phyloP scores from a whole-genome alignment of 495 filamentous ascomycete genomes.

The Penicillium simplicissimum region DNA sequence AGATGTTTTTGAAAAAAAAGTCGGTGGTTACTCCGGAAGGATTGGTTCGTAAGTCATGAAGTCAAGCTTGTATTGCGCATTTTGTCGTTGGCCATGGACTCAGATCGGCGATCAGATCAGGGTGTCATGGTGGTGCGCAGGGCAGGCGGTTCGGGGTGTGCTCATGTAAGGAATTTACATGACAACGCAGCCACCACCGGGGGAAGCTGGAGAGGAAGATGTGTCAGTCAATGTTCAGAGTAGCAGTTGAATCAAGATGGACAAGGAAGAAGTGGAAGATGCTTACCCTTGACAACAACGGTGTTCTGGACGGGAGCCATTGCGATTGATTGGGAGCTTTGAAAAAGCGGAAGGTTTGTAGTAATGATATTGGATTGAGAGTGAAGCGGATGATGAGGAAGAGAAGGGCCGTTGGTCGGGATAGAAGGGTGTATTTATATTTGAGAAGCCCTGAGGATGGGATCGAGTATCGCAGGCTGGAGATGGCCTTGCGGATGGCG shows the following conservation, averaged over 20 bases:
- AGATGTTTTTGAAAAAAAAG: constrained; percentile 2
- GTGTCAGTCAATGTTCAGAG: not conserved
- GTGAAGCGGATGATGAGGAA: constrained; percentile 21
- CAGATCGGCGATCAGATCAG: constrained; percentile 3
- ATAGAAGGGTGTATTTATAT: constrained; percentile 1
- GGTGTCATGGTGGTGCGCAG: constrained; percentile 7
- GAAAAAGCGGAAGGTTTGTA: constrained; percentile 30
- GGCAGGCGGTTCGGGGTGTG: constrained; percentile 8
- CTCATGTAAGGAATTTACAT: constrained; percentile 33
- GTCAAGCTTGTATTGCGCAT: not conserved
- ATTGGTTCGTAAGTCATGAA: not conserved
- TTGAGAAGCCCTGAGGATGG: not conserved
- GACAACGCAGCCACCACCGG: constrained; percentile 43
- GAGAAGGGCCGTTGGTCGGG: constrained; percentile 10
- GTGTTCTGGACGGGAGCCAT: constrained; percentile 39
- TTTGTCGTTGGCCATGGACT: constrained; percentile 8
- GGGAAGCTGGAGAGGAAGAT: constrained; percentile 26
- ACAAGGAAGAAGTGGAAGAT: constrained; percentile 11
- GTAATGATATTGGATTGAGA: constrained; percentile 15
- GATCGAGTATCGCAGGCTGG: not conserved
- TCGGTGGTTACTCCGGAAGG: not conserved
- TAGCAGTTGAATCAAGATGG: not conserved
- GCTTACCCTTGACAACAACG: constrained; percentile 36
- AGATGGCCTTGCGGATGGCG: not conserved
- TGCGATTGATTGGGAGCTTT: constrained; percentile 31